Conservation (phyloP, 2,329 filamentous ascomycete species). For the Microcera coccophila region DNA sequence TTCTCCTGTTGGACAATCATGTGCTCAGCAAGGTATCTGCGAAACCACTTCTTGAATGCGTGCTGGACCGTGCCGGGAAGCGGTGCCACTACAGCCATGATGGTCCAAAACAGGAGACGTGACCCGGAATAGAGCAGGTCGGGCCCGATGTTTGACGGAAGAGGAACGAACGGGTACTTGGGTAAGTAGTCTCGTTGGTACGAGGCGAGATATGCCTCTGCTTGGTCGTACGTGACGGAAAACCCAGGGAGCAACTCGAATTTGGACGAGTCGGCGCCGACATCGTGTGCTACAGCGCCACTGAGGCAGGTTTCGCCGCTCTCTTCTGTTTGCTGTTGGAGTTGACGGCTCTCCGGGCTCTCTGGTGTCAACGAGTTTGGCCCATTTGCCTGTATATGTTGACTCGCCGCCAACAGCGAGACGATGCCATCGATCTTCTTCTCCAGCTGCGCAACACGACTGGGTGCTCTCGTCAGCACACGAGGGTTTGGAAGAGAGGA, state of each 20-base stretch:
- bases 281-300: neutral
- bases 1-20: slow-evolving; percentile 36
- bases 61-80: slow-evolving; percentile 30
- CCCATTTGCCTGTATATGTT: slow-evolving; percentile 22
- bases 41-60: slow-evolving; percentile 34
- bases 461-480: slow-evolving; percentile 8
- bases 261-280: slow-evolving; percentile 1
- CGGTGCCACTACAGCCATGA: slow-evolving; percentile 34
- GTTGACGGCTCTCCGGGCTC: slow-evolving; percentile 16
- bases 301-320: neutral
- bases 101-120: slow-evolving; percentile 36
- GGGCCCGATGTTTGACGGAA: slow-evolving; percentile 24
- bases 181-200: slow-evolving; percentile 34
- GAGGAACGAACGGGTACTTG: slow-evolving; percentile 38
- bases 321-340: neutral
- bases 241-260: slow-evolving; percentile 35
- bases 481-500: neutral
- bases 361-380: slow-evolving; percentile 23
- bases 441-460: slow-evolving; percentile 37
- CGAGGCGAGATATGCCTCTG: slow-evolving; percentile 28
- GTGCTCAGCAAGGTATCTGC: slow-evolving; percentile 34
- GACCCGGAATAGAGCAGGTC: slow-evolving; percentile 30
- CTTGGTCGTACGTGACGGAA: slow-evolving; percentile 31
- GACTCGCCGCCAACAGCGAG: slow-evolving; percentile 33
- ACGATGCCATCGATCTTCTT: slow-evolving; percentile 40